Conservation (phyloP, 805 yeast species). For the Clavispora asparagi region DNA sequence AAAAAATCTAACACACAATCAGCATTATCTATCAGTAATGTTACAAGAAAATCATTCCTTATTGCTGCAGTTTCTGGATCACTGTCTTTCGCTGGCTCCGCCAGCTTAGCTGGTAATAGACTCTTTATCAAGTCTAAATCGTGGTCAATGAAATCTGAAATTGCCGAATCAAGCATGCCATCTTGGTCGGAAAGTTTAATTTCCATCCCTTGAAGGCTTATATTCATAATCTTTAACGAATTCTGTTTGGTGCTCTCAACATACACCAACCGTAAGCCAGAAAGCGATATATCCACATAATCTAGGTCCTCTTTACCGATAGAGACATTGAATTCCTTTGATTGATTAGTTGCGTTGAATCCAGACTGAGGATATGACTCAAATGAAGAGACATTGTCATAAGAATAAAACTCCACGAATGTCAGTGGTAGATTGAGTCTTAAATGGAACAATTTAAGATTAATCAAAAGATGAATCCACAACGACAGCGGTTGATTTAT, state of each 20-base stretch:
- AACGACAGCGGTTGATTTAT: background rate
- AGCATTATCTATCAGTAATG: background rate
- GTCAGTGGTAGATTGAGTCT: constrained; percentile 2
- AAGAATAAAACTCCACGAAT: constrained; percentile 3
- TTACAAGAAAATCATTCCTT: background rate
- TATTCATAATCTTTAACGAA: background rate
- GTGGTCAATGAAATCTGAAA: background rate
- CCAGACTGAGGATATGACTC: background rate
- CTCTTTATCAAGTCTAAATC: background rate
- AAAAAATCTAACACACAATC: background rate
- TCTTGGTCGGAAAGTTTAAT: constrained; percentile 5
- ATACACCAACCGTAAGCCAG: background rate
- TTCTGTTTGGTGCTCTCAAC: background rate
- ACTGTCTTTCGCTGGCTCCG: too few species aligned
- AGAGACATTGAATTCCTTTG: constrained; percentile 1
- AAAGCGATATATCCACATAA: background rate
- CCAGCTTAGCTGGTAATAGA: background rate
- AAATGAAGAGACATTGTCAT: background rate
- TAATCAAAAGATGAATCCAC: background rate
- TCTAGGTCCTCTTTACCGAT: constrained; percentile 1
- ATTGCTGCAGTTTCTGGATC: background rate
- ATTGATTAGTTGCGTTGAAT: background rate
- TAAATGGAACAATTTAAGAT: constrained; percentile 5
- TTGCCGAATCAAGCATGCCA: background rate
- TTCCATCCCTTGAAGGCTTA: constrained; percentile 2